These are phyloP conservation scores for Paecilomyces variotii DNA, from an alignment of 2,329 filamentous ascomycete genomes.

Conservation along the genomic window DNA sequence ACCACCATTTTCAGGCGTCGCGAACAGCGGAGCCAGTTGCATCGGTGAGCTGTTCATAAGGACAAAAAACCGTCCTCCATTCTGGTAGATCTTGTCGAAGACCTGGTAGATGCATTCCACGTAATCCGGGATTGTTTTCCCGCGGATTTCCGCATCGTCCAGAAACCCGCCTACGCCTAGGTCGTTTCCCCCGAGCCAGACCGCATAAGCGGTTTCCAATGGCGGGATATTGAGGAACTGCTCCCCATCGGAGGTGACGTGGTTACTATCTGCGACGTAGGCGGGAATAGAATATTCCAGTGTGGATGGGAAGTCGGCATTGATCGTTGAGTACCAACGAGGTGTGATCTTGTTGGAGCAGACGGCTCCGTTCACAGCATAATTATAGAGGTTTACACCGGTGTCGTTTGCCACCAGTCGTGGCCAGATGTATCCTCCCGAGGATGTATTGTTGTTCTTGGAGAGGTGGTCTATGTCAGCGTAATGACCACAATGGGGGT, in stretches of 20 bases:
- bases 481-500: neutral
- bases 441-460: constrained; percentile 46
- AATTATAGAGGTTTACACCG: constrained; percentile 50
- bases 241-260: constrained; percentile 9
- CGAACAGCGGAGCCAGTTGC: constrained; percentile 61
- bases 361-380: constrained; percentile 64
- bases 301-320: constrained; percentile 54
- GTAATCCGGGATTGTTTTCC: constrained; percentile 56
- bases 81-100: constrained; percentile 55
- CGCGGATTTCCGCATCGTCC: constrained; percentile 52
- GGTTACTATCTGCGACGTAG: constrained; percentile 20
- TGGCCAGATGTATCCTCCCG: constrained; percentile 63
- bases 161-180: constrained; percentile 60
- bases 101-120: constrained; percentile 59
- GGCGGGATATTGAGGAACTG: constrained; percentile 36
- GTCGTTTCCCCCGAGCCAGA: constrained; percentile 80
- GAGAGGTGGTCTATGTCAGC: neutral
- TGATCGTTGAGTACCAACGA: constrained; percentile 45
- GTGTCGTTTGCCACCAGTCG: constrained; percentile 57
- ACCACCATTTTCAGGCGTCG: constrained; percentile 40
- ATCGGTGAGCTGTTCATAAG: constrained; percentile 63
- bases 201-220: constrained; percentile 60
- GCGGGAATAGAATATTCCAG: constrained; percentile 52
- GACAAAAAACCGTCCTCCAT: constrained; percentile 63
- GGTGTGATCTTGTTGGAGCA: constrained; percentile 63